Percentiles rank a stretch among this genome's conserved stretches.
Conservation (phyloP, 2,329 filamentous ascomycete genomes). For the Cytospora piceicola region DNA sequence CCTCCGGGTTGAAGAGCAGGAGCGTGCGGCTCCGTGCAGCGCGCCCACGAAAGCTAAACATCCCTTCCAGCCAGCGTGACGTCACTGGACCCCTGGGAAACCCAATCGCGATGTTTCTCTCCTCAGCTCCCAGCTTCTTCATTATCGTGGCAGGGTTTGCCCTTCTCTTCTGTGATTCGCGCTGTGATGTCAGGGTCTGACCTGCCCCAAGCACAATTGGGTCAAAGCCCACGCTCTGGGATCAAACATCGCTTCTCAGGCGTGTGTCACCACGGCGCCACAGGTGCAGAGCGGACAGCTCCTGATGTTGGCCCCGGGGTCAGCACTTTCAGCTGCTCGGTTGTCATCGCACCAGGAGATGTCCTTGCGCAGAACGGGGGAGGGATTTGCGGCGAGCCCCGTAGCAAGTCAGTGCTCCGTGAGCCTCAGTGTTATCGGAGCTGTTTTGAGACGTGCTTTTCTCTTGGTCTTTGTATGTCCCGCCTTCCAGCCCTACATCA, state of each 20-base stretch:
- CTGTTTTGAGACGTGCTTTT: too few relatives aligned
- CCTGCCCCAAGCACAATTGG: neutral
- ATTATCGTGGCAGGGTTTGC: neutral
- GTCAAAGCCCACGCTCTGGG: neutral
- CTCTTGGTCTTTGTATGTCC: too few relatives aligned
- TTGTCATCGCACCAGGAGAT: neutral
- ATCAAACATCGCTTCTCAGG: neutral
- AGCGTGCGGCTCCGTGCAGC: neutral
- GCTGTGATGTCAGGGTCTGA: neutral
- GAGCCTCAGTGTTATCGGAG: too few relatives aligned
- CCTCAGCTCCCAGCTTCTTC: neutral
- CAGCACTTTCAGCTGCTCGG: neutral
- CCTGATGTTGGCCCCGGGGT: neutral
- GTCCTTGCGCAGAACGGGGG: neutral
- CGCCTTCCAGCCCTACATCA: too few relatives aligned
- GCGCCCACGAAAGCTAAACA: constrained; percentile 6
- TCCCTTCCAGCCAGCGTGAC: neutral
- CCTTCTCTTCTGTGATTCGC: too few relatives aligned
- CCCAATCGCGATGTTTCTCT: neutral
- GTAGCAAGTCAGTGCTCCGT: neutral
- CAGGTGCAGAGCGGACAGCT: neutral
- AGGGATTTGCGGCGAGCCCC: too few relatives aligned
- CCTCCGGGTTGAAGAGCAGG: neutral
- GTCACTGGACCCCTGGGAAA: constrained; percentile 23
- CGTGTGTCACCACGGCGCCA: neutral